Percentiles rank a stretch among this genome's conserved stretches.
These are phyloP conservation scores for Asterella californica DNA, from an alignment of 225 moss, liverwort and hornwort species.

Conservation along the genomic window DNA sequence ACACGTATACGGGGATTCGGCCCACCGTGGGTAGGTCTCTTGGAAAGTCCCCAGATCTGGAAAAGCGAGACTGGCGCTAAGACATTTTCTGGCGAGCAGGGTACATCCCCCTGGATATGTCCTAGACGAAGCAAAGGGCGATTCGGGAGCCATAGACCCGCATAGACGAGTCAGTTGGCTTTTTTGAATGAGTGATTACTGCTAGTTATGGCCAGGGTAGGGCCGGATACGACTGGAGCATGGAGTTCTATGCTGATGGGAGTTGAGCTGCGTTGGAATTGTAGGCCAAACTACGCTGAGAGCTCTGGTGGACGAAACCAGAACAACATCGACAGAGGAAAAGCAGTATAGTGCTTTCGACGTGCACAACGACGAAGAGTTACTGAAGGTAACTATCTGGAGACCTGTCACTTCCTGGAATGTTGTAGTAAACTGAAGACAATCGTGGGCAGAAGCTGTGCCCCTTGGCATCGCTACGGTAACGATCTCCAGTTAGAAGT, in stretches of 20 bases:
- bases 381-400: conserved; percentile 10
- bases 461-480: neutral
- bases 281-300: neutral
- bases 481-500: neutral
- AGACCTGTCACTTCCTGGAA: neutral
- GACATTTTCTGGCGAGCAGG: neutral
- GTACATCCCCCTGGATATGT: neutral
- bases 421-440: neutral
- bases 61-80: neutral
- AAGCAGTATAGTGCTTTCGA: neutral
- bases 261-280: conserved; percentile 1
- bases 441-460: neutral
- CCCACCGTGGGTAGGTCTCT: neutral
- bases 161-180: neutral
- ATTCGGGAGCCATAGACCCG: neutral
- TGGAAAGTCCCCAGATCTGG: neutral
- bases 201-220: neutral
- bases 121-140: neutral
- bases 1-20: neutral
- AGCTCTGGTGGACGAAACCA: conserved; percentile 11
- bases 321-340: neutral
- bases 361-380: conserved; percentile 11
- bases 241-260: neutral
- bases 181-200: neutral
- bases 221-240: neutral